Evolutionary conservation across 805 yeast genomes (phyloP), one percentile per base, ranked within the genome.

Genomic region (Grigorovia yakushimaensis): DNA sequence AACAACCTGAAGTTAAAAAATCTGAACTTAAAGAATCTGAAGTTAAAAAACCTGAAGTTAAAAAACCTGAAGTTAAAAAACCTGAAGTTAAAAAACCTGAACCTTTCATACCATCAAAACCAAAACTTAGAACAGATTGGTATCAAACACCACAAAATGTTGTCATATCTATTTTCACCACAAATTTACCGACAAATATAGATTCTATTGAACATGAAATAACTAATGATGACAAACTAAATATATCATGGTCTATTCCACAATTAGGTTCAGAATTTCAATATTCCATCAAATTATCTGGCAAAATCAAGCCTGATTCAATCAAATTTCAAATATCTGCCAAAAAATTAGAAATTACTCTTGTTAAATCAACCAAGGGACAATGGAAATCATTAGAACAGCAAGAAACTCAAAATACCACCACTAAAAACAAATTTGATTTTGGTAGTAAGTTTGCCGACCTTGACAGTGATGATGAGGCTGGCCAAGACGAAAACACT

Each of bases 341-440:
- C 1, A 84, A 93, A 19, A 91, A 91, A 57, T 54, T 91, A 3
- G 97, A 91, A 62, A 60, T 88, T 8, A 62, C 62, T n/a, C 65
- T 89, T 39, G 59, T 42, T 22, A 88, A 88, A 59, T 13, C 37
- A 13, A 60, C 58, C 7, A 51, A 50, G 9, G 46, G 53, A 18
- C 38, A 42, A 5, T 85, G 95, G 95, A 67, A 71, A 27, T 52
- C 71, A 1, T 65, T 84, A 5, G 71, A 66, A 45, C 21, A n/a
- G 9, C 40, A 30, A 4, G 38, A 3, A n/a, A n/a, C n/a, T n/a
- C 43, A 11, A 33, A 33, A 33, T 11, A 15, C 18, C 17, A 27
- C 17, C 13, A 35, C 41, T 15, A 45, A 36, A 21, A 39, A 11
- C 8, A 45, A 73, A 19, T 58, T 71, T 0, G 76, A 68, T 10